A percentile compares a stretch with the other conserved stretches of the same genome.
These are phyloP conservation scores for Elaeagnus macrophylla DNA, from an alignment of 306 rosid genomes.

Conservation along the genomic window DNA sequence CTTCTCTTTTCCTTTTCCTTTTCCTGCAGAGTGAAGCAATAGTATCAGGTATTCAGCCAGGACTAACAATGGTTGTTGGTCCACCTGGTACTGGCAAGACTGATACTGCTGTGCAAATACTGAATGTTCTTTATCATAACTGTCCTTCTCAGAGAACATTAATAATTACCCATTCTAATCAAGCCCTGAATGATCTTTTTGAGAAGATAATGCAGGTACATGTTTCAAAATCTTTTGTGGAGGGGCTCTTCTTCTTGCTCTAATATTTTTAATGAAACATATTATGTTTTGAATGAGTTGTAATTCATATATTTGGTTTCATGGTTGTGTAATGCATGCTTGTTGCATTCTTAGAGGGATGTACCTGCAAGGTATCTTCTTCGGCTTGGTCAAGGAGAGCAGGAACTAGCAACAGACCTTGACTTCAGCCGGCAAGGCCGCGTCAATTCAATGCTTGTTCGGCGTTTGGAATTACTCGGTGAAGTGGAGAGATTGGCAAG, in stretches of 20 bases:
- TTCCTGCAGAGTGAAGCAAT: slow-evolving; percentile 69
- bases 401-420: slow-evolving; percentile 96
- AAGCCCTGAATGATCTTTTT: slow-evolving; percentile 91
- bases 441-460: slow-evolving; percentile 92
- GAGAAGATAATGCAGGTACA: slow-evolving; percentile 94
- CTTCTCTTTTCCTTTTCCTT: slow-evolving; percentile 5
- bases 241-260: not conserved
- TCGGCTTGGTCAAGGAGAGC: slow-evolving; percentile 99
- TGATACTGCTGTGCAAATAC: slow-evolving; percentile 94
- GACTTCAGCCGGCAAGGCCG: slow-evolving; percentile 99
- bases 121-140: slow-evolving; percentile 92
- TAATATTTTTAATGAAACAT: too few species aligned
- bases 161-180: slow-evolving; percentile 94
- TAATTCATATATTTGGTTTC: not conserved
- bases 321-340: slow-evolving; percentile 3
- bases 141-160: slow-evolving; percentile 96
- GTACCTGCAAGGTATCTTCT: slow-evolving; percentile 98
- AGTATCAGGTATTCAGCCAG: slow-evolving; percentile 93
- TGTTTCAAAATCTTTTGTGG: not conserved
- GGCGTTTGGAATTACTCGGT: slow-evolving; percentile 74
- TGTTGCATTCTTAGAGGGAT: slow-evolving; percentile 60
- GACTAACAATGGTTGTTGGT: slow-evolving; percentile 96
- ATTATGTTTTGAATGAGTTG: too few species aligned
- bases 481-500: slow-evolving; percentile 97
- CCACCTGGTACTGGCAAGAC: slow-evolving; percentile 99